These are phyloP conservation scores for Phycomyces nitens DNA, from an alignment of 192 early-diverging fungal genomes.

Conservation along the genomic window DNA sequence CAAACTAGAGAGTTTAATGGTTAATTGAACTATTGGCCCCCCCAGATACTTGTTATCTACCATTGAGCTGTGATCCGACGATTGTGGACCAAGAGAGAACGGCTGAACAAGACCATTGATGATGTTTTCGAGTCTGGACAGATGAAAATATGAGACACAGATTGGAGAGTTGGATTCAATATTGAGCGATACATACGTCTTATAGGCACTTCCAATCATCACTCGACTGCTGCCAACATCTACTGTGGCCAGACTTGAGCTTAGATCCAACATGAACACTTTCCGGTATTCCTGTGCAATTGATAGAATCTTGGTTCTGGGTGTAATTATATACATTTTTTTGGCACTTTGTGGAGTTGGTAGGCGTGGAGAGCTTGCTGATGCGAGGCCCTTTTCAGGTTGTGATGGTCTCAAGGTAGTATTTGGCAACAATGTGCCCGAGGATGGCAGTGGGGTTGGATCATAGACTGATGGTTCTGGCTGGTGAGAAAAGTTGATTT, in stretches of 20 bases:
- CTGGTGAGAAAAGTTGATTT: neutral
- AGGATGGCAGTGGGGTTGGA: neutral
- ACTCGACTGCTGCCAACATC: conserved; percentile 37
- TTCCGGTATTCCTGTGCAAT: conserved; percentile 57
- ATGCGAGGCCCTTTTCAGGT: neutral
- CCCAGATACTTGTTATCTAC: neutral
- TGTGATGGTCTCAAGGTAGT: neutral
- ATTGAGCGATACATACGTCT: conserved; percentile 36
- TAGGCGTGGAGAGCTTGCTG: neutral
- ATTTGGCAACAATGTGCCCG: neutral
- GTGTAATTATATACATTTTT: conserved; percentile 51
- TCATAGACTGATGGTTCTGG: neutral
- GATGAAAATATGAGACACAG: neutral
- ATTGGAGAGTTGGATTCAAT: neutral
- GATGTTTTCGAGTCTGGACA: conserved; percentile 21
- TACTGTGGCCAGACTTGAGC: conserved; percentile 62
- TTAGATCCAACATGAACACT: conserved; percentile 68
- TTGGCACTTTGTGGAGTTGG: neutral
- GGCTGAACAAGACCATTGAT: conserved; percentile 33
- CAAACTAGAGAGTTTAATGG: conserved; percentile 14
- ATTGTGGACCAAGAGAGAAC: conserved; percentile 20
- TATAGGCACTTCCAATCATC: conserved; percentile 49
- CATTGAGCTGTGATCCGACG: neutral
- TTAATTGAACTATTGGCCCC: conserved; percentile 4
- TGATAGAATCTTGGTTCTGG: conserved; percentile 60